Percentiles rank a stretch among this genome's conserved stretches.
These are phyloP conservation scores for Talaromyces sp. DNA, from an alignment of 2,329 filamentous ascomycete genomes.

Conservation along the genomic window DNA sequence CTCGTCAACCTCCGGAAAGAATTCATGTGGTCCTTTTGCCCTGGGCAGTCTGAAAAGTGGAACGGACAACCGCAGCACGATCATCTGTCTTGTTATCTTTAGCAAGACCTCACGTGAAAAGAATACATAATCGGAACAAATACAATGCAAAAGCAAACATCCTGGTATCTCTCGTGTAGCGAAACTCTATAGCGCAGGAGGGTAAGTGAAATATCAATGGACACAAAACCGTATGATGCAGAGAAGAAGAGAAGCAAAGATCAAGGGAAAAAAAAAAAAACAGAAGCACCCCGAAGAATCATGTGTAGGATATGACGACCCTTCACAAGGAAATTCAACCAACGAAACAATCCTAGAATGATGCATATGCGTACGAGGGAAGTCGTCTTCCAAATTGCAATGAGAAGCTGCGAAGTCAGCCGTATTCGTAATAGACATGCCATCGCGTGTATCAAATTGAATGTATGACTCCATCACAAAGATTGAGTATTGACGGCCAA, in stretches of 20 bases:
- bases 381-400: conserved; percentile 7
- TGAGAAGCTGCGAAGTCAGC: not conserved
- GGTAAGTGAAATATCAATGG: conserved; percentile 26
- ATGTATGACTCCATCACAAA: not conserved
- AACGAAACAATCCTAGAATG: conserved; percentile 29
- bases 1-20: conserved; percentile 1
- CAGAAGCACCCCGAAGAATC: conserved; percentile 7
- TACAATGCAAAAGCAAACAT: conserved; percentile 31
- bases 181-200: conserved; percentile 33
- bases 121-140: conserved; percentile 17
- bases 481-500: not conserved
- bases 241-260: conserved; percentile 2
- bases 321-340: conserved; percentile 30
- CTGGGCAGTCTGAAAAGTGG: not conserved
- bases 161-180: conserved; percentile 43
- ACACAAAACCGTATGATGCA: conserved; percentile 28
- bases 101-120: not conserved
- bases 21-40: conserved; percentile 3
- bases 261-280: not conserved
- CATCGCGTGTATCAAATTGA: not conserved
- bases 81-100: conserved; percentile 15
- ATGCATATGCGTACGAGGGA: conserved; percentile 19
- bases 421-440: not conserved
- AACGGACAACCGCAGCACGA: not conserved
- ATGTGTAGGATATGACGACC: conserved; percentile 30